A percentile compares a stretch with the other conserved stretches of the same genome.
Evolutionary conservation across 768 basidiomycete species (phyloP).

Genomic region (Mycena alexandri): DNA sequence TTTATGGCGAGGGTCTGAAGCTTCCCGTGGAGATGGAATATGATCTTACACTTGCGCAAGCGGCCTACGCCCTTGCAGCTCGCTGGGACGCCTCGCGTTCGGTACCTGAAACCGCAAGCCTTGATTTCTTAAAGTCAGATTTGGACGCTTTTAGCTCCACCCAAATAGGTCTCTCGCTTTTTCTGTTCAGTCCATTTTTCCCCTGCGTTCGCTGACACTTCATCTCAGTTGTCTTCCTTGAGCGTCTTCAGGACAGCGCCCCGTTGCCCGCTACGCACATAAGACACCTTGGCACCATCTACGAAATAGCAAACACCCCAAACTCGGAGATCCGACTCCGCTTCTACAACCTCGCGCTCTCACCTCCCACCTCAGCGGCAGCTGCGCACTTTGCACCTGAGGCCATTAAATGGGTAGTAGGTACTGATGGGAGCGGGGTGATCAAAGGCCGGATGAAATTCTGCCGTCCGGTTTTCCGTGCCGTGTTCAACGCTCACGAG

Average conservation of each 20-base stretch:
- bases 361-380: constrained; percentile 58
- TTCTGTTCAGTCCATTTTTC: neutral
- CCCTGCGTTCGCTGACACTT: neutral
- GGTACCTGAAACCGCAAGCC: constrained; percentile 52
- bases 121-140: constrained; percentile 72
- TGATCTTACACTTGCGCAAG: constrained; percentile 76
- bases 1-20: constrained; percentile 81
- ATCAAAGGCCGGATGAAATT: constrained; percentile 90
- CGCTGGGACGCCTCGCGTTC: constrained; percentile 79
- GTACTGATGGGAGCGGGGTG: constrained; percentile 67
- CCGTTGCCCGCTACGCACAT: constrained; percentile 74
- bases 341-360: constrained; percentile 81
- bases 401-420: constrained; percentile 79
- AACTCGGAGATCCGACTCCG: constrained; percentile 86
- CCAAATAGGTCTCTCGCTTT: constrained; percentile 71
- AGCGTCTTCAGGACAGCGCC: constrained; percentile 74
- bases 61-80: constrained; percentile 78
- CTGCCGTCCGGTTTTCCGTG: constrained; percentile 77
- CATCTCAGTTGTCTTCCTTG: constrained; percentile 81
- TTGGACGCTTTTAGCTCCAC: constrained; percentile 75
- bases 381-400: constrained; percentile 64
- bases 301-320: constrained; percentile 58
- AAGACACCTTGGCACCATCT: constrained; percentile 69
- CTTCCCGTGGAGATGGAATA: constrained; percentile 84
- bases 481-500: constrained; percentile 64